Evolutionary conservation across 208 protist species (phyloP).

Genomic region (Angomonas deanei): DNA sequence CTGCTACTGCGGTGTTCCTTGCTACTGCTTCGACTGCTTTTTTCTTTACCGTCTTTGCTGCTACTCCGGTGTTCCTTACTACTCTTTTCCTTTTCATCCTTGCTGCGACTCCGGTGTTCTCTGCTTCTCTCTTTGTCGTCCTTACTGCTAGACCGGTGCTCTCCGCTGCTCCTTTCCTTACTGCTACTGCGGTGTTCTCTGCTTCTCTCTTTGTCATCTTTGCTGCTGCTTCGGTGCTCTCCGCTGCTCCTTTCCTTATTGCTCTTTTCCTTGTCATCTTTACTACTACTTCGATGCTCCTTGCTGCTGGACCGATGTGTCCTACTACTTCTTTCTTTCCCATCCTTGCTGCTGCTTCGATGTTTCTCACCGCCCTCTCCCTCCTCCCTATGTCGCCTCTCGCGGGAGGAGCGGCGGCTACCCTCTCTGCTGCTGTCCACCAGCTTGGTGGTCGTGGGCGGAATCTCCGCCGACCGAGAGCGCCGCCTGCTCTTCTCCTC

Average conservation of each 20-base stretch:
- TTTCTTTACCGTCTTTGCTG: background rate
- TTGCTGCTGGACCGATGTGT: background rate
- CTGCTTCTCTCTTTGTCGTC: background rate
- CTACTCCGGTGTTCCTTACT: slow-evolving; percentile 7
- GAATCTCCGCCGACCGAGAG: too few species aligned
- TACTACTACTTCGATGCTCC: background rate
- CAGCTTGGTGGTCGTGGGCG: too few species aligned
- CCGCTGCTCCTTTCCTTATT: background rate
- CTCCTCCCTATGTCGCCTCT: background rate
- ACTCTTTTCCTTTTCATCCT: background rate
- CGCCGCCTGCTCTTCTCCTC: too few species aligned
- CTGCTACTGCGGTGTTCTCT: background rate
- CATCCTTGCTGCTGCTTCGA: background rate
- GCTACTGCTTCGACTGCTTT: background rate
- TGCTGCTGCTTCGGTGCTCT: background rate
- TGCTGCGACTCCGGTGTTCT: background rate
- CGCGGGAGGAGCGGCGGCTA: too few species aligned
- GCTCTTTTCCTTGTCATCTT: background rate
- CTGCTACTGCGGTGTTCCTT: background rate
- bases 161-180: background rate
- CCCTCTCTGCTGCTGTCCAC: too few species aligned
- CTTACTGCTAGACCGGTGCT: background rate
- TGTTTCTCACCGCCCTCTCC: background rate
- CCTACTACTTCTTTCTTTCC: background rate
- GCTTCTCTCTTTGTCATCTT: background rate